Evolutionary conservation across 2,329 filamentous ascomycete species (phyloP), one percentile per base, ranked within the genome.

Genomic region (Aspergillus sp.): DNA sequence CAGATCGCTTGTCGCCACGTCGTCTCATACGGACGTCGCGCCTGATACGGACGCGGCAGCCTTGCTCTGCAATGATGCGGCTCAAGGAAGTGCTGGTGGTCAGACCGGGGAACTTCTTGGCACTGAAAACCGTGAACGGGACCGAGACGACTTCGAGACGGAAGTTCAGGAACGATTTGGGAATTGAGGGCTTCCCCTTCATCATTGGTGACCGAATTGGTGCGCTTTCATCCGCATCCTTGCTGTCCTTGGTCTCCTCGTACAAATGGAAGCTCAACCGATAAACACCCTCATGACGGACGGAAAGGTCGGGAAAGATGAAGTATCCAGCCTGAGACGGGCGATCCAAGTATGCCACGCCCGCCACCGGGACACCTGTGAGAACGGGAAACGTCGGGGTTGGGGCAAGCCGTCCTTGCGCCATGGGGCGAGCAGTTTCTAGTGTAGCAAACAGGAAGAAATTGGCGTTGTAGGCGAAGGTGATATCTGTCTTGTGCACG

Each of bases 101-200:
- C 61, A 98, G 81, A 17, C 94, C 95, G 15, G 95, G 95, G 80
- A 99, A 99, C 81, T 97, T 98, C 87, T 98, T 99, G 54, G 95
- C 95, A 69, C 93, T 97, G 81, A 85, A 98, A 44, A 98, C 95
- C 52, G 86, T 88, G 75, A 99, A 98, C 0, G 91, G 87, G 11
- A 84, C 80, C 0, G 95, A 96, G 81, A 94, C 92, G 70, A 97
- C 90, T 75, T 96, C 92, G 79, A 97, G 86, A 57, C 93, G 86
- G 80, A 92, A 94, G 71, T 92, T 89, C 64, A 96, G 90, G 60
- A 84, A 89, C 78, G 70, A 83, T 75, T 73, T 80, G 51, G 76
- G 79, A 15, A 79, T 75, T 49, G 75, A 77, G 21, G 76, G 75
- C 61, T 79, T 74, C 64, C 51, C 66, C 47, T 60, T 58, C 17